Conservation (phyloP, 2,329 filamentous ascomycete genomes). For the Colletotrichum caudatum region DNA sequence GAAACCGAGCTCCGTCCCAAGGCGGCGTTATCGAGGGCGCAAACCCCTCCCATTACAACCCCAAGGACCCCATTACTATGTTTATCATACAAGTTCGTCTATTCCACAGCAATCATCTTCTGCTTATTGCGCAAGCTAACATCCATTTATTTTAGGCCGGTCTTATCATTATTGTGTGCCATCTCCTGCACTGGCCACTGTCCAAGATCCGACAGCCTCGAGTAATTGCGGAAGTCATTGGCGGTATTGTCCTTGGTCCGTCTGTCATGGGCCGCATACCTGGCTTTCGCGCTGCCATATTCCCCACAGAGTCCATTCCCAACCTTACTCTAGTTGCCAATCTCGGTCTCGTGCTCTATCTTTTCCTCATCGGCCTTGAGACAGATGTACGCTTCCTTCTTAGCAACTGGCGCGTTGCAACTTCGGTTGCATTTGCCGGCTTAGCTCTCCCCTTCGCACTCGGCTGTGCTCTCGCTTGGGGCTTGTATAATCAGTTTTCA, state of each 20-base stretch:
- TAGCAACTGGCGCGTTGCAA: constrained; percentile 83
- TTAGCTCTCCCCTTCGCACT: constrained; percentile 87
- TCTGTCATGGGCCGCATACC: constrained; percentile 90
- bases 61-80: constrained; percentile 78
- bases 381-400: constrained; percentile 83
- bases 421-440: constrained; percentile 81
- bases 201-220: constrained; percentile 82
- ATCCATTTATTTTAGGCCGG: constrained; percentile 46
- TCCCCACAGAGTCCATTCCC: constrained; percentile 80
- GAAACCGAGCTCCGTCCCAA: constrained; percentile 53
- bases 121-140: not conserved
- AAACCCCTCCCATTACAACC: constrained; percentile 76
- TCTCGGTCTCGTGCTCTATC: constrained; percentile 83
- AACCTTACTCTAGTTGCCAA: constrained; percentile 84
- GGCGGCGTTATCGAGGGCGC: constrained; percentile 77
- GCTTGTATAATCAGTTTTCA: constrained; percentile 80
- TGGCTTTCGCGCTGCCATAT: constrained; percentile 80
- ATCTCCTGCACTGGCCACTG: constrained; percentile 77
- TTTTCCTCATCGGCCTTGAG: constrained; percentile 90
- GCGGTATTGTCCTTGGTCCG: constrained; percentile 86
- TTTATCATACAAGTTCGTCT: constrained; percentile 77
- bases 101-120: not conserved
- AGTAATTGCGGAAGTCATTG: constrained; percentile 87
- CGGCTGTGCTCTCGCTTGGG: constrained; percentile 83
- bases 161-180: constrained; percentile 63